Conservation (phyloP, 345 rosid genomes). For the Fremontodendron californicum region DNA sequence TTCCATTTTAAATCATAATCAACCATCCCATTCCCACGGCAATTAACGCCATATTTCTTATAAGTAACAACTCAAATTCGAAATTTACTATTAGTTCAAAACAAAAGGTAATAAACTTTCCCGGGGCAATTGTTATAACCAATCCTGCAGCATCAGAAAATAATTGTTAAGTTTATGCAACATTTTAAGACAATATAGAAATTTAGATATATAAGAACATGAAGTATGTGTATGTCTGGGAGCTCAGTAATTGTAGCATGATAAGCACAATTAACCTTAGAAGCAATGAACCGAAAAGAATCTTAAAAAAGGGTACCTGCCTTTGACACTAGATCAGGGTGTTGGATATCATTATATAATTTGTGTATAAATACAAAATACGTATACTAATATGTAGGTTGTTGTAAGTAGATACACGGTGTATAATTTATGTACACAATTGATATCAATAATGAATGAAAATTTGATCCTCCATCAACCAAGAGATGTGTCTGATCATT, state of each 20-base stretch:
- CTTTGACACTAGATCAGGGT: constrained; percentile 56
- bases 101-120: constrained; percentile 39
- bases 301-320: constrained; percentile 39
- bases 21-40: no score
- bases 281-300: background rate
- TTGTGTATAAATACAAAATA: no score
- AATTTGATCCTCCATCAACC: no score
- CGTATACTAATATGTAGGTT: no score
- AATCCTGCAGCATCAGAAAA: constrained; percentile 44
- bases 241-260: background rate
- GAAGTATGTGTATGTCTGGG: background rate
- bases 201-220: background rate
- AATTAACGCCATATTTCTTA: background rate
- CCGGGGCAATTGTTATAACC: constrained; percentile 79
- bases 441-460: no score
- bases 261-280: background rate
- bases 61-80: background rate
- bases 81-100: background rate
- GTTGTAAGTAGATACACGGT: no score
- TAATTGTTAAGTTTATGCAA: background rate
- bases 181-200: background rate
- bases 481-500: no score
- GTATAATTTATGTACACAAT: no score
- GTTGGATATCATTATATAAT: no score
- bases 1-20: background rate